Evolutionary conservation across 371 early-diverging fungal species (phyloP).

Genomic region (Mortierella sp.): DNA sequence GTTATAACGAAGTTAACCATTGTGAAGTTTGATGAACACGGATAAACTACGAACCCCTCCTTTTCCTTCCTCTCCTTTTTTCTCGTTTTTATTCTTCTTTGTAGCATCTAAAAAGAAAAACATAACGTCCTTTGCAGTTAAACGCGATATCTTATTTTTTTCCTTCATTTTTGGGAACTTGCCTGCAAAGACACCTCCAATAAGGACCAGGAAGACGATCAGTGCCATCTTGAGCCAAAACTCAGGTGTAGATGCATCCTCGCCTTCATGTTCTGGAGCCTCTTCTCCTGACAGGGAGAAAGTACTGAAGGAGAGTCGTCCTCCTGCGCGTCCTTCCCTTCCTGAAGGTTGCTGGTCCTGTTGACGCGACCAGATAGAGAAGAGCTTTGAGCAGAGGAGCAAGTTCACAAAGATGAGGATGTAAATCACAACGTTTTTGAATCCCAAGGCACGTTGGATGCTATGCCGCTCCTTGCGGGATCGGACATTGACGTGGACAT

Average conservation of each 20-base stretch:
- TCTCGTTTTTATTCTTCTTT: no score
- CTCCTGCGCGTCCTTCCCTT: no score
- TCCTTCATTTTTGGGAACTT: not conserved
- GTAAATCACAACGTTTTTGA: conserved; percentile 45
- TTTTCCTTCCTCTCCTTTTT: no score
- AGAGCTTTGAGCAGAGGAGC: conserved; percentile 28
- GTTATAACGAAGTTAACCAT: not conserved
- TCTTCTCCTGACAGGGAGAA: not conserved
- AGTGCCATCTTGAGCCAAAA: conserved; percentile 60
- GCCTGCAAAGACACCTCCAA: conserved; percentile 54
- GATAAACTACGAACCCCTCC: not conserved
- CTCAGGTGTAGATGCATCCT: conserved; percentile 22
- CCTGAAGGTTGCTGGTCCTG: conserved; percentile 7
- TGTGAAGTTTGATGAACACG: not conserved
- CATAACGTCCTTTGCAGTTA: no score
- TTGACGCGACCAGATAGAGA: conserved; percentile 10
- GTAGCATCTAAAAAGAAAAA: no score
- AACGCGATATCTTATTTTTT: no score
- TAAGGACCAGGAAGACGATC: conserved; percentile 42
- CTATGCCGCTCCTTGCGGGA: conserved; percentile 8
- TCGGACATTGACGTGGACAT: conserved; percentile 2
- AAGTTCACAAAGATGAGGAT: conserved; percentile 44
- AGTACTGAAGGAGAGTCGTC: no score
- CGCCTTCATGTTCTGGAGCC: conserved; percentile 20
- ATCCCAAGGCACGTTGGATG: conserved; percentile 22